phyloP scores from a whole-genome alignment of 2,329 filamentous ascomycete species.

The Aureobasidium sp. region DNA sequence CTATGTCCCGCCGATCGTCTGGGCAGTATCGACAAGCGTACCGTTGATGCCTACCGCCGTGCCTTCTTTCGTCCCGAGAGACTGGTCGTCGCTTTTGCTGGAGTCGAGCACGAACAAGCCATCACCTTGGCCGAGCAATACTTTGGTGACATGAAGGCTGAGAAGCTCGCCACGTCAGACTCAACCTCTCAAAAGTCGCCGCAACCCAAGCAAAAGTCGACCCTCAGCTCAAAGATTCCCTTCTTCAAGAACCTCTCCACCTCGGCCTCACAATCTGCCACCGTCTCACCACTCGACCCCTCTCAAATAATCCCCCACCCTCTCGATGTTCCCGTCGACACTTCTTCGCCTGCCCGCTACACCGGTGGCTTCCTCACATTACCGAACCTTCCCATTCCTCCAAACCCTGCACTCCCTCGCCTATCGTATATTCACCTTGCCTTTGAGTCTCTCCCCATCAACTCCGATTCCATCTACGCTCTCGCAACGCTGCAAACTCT shows the following conservation, averaged over 20 bases:
- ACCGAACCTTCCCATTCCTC: slow-evolving; percentile 67
- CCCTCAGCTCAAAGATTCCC: slow-evolving; percentile 71
- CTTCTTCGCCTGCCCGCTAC: slow-evolving; percentile 64
- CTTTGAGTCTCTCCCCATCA: slow-evolving; percentile 89
- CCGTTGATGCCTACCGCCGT: slow-evolving; percentile 69
- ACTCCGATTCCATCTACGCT: slow-evolving; percentile 87
- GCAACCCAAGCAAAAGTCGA: slow-evolving; percentile 47
- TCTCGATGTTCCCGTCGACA: slow-evolving; percentile 43
- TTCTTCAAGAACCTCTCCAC: slow-evolving; percentile 86
- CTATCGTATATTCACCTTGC: slow-evolving; percentile 92
- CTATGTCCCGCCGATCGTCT: slow-evolving; percentile 83
- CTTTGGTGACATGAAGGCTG: slow-evolving; percentile 77
- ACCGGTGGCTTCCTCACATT: slow-evolving; percentile 89
- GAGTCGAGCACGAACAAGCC: slow-evolving; percentile 73
- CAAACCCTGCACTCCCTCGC: slow-evolving; percentile 66
- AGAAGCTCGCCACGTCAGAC: slow-evolving; percentile 10
- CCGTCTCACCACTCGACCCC: slow-evolving; percentile 45
- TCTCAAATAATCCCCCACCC: slow-evolving; percentile 34
- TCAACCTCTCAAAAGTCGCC: slow-evolving; percentile 23
- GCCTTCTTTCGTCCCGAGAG: slow-evolving; percentile 82
- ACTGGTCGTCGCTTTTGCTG: slow-evolving; percentile 91
- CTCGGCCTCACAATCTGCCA: slow-evolving; percentile 55
- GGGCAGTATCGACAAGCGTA: slow-evolving; percentile 59
- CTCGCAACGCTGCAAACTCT: slow-evolving; percentile 92
- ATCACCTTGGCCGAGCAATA: slow-evolving; percentile 70